Conservation (phyloP, 2,329 filamentous ascomycete genomes). For the Aspergillus sp. region DNA sequence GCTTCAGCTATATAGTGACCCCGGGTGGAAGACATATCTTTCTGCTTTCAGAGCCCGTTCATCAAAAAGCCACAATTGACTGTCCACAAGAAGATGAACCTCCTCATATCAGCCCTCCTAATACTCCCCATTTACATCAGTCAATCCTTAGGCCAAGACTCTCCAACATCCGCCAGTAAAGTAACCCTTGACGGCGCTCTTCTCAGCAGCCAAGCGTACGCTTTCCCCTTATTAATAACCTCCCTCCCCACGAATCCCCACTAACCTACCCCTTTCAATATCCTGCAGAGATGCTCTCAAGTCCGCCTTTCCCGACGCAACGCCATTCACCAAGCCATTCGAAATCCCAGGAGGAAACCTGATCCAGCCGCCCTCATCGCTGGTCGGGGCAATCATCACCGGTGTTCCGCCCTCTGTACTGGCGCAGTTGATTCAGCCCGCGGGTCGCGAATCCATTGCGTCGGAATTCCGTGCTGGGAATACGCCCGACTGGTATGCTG, state of each 20-base stretch:
- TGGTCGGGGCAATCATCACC: not conserved
- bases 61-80: too few relatives aligned
- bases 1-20: too few relatives aligned
- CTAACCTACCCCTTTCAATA: not conserved
- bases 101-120: not conserved
- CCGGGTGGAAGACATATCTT: too few relatives aligned
- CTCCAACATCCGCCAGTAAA: not conserved
- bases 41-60: too few relatives aligned
- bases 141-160: not conserved
- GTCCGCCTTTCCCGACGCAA: slow-evolving; percentile 7
- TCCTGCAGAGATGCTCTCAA: slow-evolving; percentile 4
- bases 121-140: not conserved
- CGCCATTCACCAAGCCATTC: slow-evolving; percentile 8
- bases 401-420: not conserved
- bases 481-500: not conserved
- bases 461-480: not conserved
- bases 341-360: slow-evolving; percentile 8
- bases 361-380: not conserved
- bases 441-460: not conserved
- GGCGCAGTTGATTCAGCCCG: not conserved
- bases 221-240: not conserved
- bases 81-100: too few relatives aligned
- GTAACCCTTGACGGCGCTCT: slow-evolving; percentile 4
- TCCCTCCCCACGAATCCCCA: not conserved
- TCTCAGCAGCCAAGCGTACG: slow-evolving; percentile 5